Base-by-base conservation (phyloP, 768 basidiomycete species). In the Phaeolepiota aurea region DNA sequence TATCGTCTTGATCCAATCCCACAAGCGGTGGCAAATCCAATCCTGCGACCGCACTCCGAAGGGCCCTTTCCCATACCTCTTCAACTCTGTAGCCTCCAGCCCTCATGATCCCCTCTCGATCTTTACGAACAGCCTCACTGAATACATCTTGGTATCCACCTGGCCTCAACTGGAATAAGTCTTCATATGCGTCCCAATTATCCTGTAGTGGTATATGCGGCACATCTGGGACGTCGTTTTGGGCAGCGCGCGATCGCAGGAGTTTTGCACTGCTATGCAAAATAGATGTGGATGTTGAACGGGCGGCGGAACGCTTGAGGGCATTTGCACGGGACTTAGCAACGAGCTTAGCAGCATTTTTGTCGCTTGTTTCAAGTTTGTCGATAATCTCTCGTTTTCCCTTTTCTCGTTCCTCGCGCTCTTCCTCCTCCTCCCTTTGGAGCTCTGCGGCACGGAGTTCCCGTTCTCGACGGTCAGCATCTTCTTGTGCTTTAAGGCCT, bases 41-140 rank as follows among this genome's bases (percentile, higher is more conserved):
- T 1, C 76, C 86, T 25, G 79, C 79, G 16, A 91, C 80, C 3
- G 86, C 82, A 48, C 58, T 76, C 43, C 82, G 65, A 42, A 93
- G 55, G 10, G 87, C 87, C 41, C 89, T 69, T 50, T 84, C 82
- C 89, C 89, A 92, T 32, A 83, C 87, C 55, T 92, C 85, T 45
- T 86, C 79, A 3, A 87, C 67, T 46, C 64, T 69, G 55, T 89
- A 93, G 5, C 90, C 90, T 5, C 88, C 90, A 15, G 78, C 88
- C 32, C 81, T 68, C 82, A 84, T 85, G 48, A 82, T 78, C 11
- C 82, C 84, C 45, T 85, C 85, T 42, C 76, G 62, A 54, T 89
- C 87, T 50, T 75, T 73, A 49, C 83, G 65, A 14, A 89, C 82
- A 11, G 82, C 81, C 42, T 86, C 85, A 48, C 84, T 87, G 50